phyloP scores from a whole-genome alignment of 345 rosid genomes.

The Bretschneidera sinensis region DNA sequence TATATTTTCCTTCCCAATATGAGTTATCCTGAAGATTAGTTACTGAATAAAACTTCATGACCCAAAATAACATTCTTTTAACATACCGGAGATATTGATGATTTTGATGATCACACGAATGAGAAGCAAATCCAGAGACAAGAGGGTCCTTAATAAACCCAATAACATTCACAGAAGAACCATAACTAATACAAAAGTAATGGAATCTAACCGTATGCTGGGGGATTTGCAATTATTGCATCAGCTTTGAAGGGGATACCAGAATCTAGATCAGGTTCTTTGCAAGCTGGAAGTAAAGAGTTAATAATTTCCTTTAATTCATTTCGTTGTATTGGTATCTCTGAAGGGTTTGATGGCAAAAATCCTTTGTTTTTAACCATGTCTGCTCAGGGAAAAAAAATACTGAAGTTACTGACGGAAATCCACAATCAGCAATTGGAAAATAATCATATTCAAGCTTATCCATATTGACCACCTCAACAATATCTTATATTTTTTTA shows the following conservation, averaged over 20 bases:
- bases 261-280: constrained; percentile 85
- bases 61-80: too few species aligned
- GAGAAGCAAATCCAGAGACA: not conserved
- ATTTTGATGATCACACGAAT: not conserved
- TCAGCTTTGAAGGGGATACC: constrained; percentile 84
- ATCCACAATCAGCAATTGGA: not conserved
- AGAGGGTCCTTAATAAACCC: not conserved
- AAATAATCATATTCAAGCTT: constrained; percentile 4
- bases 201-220: constrained; percentile 74
- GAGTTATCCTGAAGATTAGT: too few species aligned
- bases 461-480: not conserved
- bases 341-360: constrained; percentile 96
- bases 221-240: constrained; percentile 98
- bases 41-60: not conserved
- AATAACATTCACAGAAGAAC: not conserved
- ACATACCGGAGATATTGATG: too few species aligned
- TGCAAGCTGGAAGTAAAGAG: constrained; percentile 93
- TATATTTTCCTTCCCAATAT: not conserved
- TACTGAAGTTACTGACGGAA: constrained; percentile 13
- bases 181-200: constrained; percentile 2
- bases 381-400: constrained; percentile 54
- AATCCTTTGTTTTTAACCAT: constrained; percentile 99
- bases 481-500: too few species aligned
- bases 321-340: constrained; percentile 81
- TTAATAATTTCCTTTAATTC: constrained; percentile 80